Percentiles rank a stretch among this genome's conserved stretches.
phyloP scores from a whole-genome alignment of 2,329 filamentous ascomycete genomes.

The Simplicillium aogashimaense region DNA sequence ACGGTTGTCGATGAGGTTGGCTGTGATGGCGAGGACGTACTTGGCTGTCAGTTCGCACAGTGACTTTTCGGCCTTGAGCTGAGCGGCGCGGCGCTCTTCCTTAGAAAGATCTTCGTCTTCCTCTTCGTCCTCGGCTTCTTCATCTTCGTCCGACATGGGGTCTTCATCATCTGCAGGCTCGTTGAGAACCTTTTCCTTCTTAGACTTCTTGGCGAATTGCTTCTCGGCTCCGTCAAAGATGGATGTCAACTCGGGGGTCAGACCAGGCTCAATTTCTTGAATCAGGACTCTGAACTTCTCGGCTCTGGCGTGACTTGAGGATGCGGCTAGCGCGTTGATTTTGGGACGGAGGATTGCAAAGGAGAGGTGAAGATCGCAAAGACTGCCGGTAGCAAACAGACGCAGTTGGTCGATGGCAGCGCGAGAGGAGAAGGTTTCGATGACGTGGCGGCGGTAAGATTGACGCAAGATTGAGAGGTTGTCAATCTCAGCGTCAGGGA shows the following conservation, averaged over 20 bases:
- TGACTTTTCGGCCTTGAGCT: constrained; percentile 71
- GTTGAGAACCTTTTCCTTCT: constrained; percentile 46
- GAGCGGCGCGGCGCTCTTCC: constrained; percentile 50
- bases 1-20: constrained; percentile 59
- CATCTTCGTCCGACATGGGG: constrained; percentile 53
- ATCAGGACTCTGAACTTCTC: constrained; percentile 37
- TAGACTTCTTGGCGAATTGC: constrained; percentile 61
- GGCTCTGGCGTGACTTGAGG: constrained; percentile 14
- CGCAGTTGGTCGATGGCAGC: constrained; percentile 69
- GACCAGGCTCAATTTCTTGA: constrained; percentile 55
- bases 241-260: constrained; percentile 59
- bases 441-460: constrained; percentile 51
- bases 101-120: constrained; percentile 43
- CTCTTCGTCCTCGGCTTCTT: constrained; percentile 44
- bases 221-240: constrained; percentile 73
- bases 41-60: constrained; percentile 81
- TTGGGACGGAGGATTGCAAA: constrained; percentile 62
- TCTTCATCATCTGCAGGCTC: constrained; percentile 64
- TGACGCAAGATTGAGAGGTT: constrained; percentile 45
- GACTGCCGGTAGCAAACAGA: constrained; percentile 61
- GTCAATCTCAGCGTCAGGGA: constrained; percentile 51
- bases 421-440: constrained; percentile 58
- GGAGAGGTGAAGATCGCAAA: constrained; percentile 74
- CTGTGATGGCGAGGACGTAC: constrained; percentile 70
- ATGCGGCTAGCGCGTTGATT: constrained; percentile 28